Percentiles rank a stretch among this genome's conserved stretches.
Conservation (phyloP, 1,284 basidiomycete genomes). For the Hymenochaete sp. region DNA sequence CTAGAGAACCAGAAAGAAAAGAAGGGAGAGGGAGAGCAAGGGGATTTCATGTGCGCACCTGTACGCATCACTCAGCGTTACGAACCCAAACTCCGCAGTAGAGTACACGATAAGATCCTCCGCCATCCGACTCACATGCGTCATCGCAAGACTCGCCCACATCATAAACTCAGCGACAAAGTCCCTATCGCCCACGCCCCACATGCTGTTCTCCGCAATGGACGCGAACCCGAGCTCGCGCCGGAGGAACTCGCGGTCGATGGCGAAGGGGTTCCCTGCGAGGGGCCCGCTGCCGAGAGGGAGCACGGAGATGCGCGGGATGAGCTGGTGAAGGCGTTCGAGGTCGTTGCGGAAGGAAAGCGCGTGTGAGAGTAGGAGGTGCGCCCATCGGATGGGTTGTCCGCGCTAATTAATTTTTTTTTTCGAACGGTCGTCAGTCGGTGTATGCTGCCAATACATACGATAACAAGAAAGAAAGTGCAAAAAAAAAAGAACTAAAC, state of each 20-base stretch:
- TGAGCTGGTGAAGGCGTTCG: slow-evolving; percentile 75
- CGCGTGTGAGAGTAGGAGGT: slow-evolving; percentile 91
- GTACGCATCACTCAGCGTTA: slow-evolving; percentile 92
- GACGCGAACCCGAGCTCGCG: slow-evolving; percentile 78
- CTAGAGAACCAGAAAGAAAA: neutral
- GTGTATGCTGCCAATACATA: neutral
- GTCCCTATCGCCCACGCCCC: slow-evolving; percentile 94
- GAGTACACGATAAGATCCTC: slow-evolving; percentile 98
- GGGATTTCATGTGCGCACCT: slow-evolving; percentile 41
- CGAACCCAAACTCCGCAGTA: slow-evolving; percentile 93
- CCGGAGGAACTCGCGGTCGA: slow-evolving; percentile 85
- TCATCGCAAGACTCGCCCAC: slow-evolving; percentile 91
- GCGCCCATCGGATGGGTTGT: slow-evolving; percentile 98
- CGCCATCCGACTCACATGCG: slow-evolving; percentile 88
- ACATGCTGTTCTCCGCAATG: slow-evolving; percentile 88
- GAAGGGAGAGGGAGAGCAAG: neutral
- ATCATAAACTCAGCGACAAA: slow-evolving; percentile 96
- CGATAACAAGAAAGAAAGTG: neutral
- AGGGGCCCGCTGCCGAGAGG: slow-evolving; percentile 93
- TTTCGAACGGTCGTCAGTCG: slow-evolving; percentile 13
- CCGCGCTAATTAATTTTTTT: slow-evolving; percentile 71
- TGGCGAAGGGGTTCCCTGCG: slow-evolving; percentile 90
- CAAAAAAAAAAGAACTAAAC: slow-evolving; percentile 18
- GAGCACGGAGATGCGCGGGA: slow-evolving; percentile 84
- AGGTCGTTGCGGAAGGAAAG: slow-evolving; percentile 87